phyloP scores from a whole-genome alignment of 257 asterid genomes.

The Solanum rostratum region DNA sequence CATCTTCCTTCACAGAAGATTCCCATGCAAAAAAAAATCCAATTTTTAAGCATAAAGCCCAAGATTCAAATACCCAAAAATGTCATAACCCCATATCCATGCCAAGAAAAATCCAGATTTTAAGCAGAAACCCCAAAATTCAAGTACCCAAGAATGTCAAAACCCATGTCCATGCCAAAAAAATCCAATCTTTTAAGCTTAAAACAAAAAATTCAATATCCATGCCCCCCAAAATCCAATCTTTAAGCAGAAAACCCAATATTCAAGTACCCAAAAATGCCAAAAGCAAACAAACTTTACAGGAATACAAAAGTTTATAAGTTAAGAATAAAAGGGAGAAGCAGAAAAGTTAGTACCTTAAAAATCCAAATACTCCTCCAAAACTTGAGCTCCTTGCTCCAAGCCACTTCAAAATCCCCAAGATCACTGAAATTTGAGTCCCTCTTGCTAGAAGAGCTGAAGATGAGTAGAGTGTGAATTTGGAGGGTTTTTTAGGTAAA shows the following conservation, averaged over 20 bases:
- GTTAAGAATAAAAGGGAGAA: not conserved
- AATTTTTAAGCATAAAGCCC: not conserved
- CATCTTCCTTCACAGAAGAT: not conserved
- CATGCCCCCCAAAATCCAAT: not conserved
- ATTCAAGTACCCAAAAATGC: no score
- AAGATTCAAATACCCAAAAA: not conserved
- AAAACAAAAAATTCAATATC: not conserved
- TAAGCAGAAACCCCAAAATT: not conserved
- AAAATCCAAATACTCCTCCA: slow-evolving; percentile 71
- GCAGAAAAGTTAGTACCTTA: slow-evolving; percentile 29
- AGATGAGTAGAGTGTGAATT: no score
- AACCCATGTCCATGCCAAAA: not conserved
- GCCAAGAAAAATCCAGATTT: not conserved
- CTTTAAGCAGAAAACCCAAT: not conserved
- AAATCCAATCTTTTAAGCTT: not conserved
- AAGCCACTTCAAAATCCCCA: no score
- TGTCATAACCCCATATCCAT: not conserved
- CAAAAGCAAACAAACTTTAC: not conserved
- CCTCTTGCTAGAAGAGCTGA: no score
- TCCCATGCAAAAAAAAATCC: not conserved
- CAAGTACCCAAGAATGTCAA: not conserved
- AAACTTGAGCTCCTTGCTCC: slow-evolving; percentile 35
- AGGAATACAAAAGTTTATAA: not conserved
- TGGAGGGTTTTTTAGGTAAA: no score
- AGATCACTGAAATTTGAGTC: no score